Percentiles rank a stretch among this genome's conserved stretches.
Evolutionary conservation across 257 asterid genomes (phyloP).

Genomic region (Nicotiana otophora): DNA sequence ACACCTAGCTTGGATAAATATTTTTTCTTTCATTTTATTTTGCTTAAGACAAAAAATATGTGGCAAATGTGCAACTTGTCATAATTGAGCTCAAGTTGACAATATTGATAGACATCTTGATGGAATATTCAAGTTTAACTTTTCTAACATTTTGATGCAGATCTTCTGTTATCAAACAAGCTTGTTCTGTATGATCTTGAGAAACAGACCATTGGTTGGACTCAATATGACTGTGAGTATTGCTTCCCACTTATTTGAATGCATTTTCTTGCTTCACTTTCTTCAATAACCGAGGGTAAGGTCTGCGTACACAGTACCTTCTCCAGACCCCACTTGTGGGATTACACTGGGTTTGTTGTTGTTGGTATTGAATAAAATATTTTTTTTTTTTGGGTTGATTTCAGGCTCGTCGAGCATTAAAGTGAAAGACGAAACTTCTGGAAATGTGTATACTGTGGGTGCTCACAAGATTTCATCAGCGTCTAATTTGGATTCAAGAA

Average conservation of each 20-base stretch:
- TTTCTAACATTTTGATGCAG: conserved; percentile 25
- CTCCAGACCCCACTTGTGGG: too few relatives aligned
- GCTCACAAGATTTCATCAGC: conserved; percentile 17
- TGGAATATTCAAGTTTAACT: background rate
- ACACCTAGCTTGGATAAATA: background rate
- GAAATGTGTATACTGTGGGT: conserved; percentile 33
- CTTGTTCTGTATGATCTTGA: conserved; percentile 74
- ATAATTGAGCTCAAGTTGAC: background rate
- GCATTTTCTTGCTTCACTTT: background rate
- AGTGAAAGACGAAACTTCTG: conserved; percentile 59
- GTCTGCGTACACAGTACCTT: too few relatives aligned
- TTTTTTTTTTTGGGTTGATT: conserved; percentile 2
- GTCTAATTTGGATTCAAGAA: background rate
- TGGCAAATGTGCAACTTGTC: background rate
- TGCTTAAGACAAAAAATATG: background rate
- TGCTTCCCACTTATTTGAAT: background rate
- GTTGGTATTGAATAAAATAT: too few relatives aligned
- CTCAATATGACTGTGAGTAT: conserved; percentile 65
- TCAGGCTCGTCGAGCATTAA: conserved; percentile 66
- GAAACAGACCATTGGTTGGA: conserved; percentile 76
- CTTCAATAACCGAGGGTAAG: background rate
- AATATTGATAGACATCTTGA: background rate
- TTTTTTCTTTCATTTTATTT: background rate
- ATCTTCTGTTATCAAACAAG: conserved; percentile 56
- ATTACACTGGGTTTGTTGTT: too few relatives aligned